These are phyloP conservation scores for Cladophialophora exuberans DNA, from an alignment of 2,329 filamentous ascomycete species.

Conservation along the genomic window DNA sequence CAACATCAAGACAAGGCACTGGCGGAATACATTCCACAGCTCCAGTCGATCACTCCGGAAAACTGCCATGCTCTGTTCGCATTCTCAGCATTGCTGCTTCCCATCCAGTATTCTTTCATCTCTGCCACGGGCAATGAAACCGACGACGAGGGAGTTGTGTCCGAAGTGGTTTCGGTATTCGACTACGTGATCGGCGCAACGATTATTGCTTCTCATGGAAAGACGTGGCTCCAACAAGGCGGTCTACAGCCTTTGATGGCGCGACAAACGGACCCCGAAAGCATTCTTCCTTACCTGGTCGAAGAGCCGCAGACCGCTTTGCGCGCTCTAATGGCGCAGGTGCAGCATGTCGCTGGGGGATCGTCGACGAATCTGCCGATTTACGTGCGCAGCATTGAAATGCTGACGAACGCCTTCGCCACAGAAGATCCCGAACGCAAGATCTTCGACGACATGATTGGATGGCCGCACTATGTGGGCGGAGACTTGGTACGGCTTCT, in stretches of 20 bases:
- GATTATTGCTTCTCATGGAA: slow-evolving; percentile 2
- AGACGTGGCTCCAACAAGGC: slow-evolving; percentile 1
- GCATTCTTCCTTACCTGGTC: not conserved
- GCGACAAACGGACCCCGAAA: not conserved
- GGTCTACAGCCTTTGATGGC: slow-evolving; percentile 1
- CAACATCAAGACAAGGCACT: slow-evolving; percentile 15
- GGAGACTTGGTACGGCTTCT: slow-evolving; percentile 6
- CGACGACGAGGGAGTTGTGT: not conserved
- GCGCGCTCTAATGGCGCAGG: not conserved
- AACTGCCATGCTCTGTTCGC: slow-evolving; percentile 22
- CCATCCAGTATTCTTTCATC: slow-evolving; percentile 10
- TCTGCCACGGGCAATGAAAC: not conserved
- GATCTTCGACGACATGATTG: slow-evolving; percentile 11
- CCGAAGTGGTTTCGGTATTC: not conserved
- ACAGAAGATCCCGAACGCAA: not conserved
- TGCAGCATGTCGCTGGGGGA: not conserved
- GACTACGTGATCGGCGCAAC: slow-evolving; percentile 11
- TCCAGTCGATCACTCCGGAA: slow-evolving; percentile 9
- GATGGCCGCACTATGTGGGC: slow-evolving; percentile 6
- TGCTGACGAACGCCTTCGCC: slow-evolving; percentile 9
- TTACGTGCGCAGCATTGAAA: slow-evolving; percentile 9
- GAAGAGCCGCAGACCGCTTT: not conserved
- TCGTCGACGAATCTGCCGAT: not conserved
- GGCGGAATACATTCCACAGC: slow-evolving; percentile 13
- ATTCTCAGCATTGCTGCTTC: slow-evolving; percentile 13